Evolutionary conservation across 208 protist species (phyloP).

Genomic region (Phytomonas sp.): DNA sequence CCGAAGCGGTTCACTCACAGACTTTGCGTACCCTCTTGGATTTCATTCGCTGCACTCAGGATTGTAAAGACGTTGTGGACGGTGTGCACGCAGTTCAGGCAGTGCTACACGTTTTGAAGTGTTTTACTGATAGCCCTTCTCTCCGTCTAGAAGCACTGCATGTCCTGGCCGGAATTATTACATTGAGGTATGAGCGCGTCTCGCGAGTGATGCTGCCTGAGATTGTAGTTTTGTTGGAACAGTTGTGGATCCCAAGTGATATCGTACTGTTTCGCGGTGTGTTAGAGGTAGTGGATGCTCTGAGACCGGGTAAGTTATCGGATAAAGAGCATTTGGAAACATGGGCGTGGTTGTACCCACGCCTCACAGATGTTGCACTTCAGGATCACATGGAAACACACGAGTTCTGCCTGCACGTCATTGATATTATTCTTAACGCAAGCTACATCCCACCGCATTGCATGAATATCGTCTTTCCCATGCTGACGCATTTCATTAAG

Average conservation of each 20-base stretch:
- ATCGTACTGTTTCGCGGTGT: conserved; percentile 73
- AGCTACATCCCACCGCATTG: conserved; percentile 87
- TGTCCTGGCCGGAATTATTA: conserved; percentile 69
- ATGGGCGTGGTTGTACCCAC: conserved; percentile 88
- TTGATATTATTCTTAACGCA: conserved; percentile 79
- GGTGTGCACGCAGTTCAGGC: conserved; percentile 77
- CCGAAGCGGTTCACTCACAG: conserved; percentile 76
- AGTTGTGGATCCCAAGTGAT: conserved; percentile 80
- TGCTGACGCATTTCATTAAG: conserved; percentile 81
- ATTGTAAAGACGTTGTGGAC: conserved; percentile 76
- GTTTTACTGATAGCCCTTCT: conserved; percentile 53
- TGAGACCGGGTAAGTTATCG: conserved; percentile 86
- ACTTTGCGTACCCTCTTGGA: conserved; percentile 79
- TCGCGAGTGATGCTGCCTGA: conserved; percentile 77
- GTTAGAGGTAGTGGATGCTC: conserved; percentile 77
- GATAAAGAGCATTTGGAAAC: conserved; percentile 85
- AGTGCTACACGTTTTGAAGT: conserved; percentile 73
- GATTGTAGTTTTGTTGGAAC: conserved; percentile 84
- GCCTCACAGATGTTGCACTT: conserved; percentile 83
- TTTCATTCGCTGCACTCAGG: conserved; percentile 72
- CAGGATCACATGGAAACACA: conserved; percentile 78
- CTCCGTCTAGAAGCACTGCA: conserved; percentile 85
- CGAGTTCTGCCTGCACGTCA: conserved; percentile 84
- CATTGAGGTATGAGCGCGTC: conserved; percentile 78
- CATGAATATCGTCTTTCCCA: conserved; percentile 77